phyloP scores from a whole-genome alignment of 257 asterid genomes.

The Penstemon newberryi region DNA sequence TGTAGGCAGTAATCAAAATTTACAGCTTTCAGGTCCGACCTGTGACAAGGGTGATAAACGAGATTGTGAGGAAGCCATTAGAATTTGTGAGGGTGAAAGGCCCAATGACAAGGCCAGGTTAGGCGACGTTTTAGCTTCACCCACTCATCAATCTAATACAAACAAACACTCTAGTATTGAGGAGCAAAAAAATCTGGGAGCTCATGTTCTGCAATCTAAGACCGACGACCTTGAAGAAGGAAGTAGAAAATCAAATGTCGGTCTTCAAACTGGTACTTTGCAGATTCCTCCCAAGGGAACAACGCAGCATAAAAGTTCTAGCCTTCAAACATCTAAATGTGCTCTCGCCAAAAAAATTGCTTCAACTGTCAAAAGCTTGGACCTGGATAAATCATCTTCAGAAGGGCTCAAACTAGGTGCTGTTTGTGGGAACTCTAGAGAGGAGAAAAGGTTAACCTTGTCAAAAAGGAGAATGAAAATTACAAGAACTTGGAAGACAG shows the following conservation, averaged over 20 bases:
- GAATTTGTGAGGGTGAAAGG: slow-evolving; percentile 21
- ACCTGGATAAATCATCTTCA: slow-evolving; percentile 27
- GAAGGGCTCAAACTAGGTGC: slow-evolving; percentile 23
- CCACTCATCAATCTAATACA: slow-evolving; percentile 20
- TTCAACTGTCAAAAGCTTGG: slow-evolving; percentile 24
- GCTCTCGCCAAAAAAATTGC: slow-evolving; percentile 24
- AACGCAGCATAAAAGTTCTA: slow-evolving; percentile 18
- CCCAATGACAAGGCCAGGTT: slow-evolving; percentile 2
- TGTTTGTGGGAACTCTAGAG: slow-evolving; percentile 15
- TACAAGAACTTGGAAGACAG: slow-evolving; percentile 13
- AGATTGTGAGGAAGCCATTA: slow-evolving; percentile 19
- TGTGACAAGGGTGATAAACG: slow-evolving; percentile 27
- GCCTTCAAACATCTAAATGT: slow-evolving; percentile 25
- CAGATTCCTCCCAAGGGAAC: slow-evolving; percentile 16
- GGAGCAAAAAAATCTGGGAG: slow-evolving; percentile 29
- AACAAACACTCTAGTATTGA: slow-evolving; percentile 25
- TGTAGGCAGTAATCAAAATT: slow-evolving; percentile 16
- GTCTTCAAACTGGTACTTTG: slow-evolving; percentile 21
- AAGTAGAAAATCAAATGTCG: slow-evolving; percentile 8
- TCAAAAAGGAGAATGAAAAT: slow-evolving; percentile 28
- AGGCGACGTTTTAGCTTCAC: slow-evolving; percentile 15
- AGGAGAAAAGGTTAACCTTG: slow-evolving; percentile 14
- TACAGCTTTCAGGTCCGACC: slow-evolving; percentile 25
- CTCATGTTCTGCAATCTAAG: slow-evolving; percentile 20
- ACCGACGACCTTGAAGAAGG: slow-evolving; percentile 25